Conservation (phyloP, 192 early-diverging fungal genomes). For the Diversispora eburnea region DNA sequence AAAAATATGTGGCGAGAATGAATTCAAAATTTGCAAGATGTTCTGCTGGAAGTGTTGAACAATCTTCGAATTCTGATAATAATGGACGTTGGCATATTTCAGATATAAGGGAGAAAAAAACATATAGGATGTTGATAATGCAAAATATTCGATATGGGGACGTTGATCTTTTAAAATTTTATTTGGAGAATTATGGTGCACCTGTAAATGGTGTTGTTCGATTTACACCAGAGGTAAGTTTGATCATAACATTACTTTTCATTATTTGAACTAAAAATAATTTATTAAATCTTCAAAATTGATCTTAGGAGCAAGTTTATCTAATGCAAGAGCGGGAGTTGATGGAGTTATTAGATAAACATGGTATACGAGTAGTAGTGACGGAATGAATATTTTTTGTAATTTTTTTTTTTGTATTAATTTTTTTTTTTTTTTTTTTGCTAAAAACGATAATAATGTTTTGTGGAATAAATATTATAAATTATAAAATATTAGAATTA, state of each 20-base stretch:
- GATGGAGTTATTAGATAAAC: conserved; percentile 15
- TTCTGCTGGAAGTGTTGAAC: not conserved
- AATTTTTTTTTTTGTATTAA: not conserved
- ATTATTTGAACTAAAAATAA: not conserved
- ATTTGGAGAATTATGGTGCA: conserved; percentile 40
- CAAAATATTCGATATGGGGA: conserved; percentile 44
- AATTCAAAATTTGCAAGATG: conserved; percentile 23
- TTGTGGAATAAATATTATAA: too few relatives aligned
- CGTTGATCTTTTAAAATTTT: conserved; percentile 40
- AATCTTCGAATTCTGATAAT: conserved; percentile 17
- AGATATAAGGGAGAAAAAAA: conserved; percentile 43
- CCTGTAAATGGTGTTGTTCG: conserved; percentile 21
- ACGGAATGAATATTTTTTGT: conserved; percentile 4
- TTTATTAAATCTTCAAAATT: not conserved
- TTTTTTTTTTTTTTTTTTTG: not conserved
- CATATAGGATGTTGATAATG: conserved; percentile 43
- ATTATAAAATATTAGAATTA: too few relatives aligned
- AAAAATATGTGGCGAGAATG: conserved; percentile 24
- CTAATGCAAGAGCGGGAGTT: conserved; percentile 14
- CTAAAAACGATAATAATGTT: too few relatives aligned
- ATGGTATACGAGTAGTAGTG: conserved; percentile 21
- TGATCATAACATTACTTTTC: not conserved
- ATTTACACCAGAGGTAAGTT: conserved; percentile 22
- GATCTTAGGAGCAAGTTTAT: conserved; percentile 19
- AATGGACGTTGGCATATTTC: conserved; percentile 38